Percentiles rank a stretch among this genome's conserved stretches.
Conservation (phyloP, 257 asterid species). For the Lantana camara region DNA sequence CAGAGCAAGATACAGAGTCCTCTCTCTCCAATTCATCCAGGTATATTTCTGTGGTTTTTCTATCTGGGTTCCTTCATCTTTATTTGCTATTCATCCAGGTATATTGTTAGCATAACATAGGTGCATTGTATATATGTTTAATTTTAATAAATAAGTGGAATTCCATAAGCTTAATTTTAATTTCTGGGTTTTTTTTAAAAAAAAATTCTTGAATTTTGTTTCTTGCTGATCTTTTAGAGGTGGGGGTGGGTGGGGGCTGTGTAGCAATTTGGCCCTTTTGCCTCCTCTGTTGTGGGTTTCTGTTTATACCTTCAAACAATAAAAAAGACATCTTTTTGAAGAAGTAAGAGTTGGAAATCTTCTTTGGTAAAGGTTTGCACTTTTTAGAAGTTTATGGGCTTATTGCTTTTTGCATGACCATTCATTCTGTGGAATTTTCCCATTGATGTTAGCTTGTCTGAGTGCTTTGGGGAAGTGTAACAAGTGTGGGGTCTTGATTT, state of each 20-base stretch:
- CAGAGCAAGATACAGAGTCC: background rate
- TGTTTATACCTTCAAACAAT: background rate
- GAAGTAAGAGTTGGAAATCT: background rate
- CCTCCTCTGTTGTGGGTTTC: background rate
- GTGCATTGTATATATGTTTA: background rate
- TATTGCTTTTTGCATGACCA: background rate
- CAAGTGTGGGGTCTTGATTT: background rate
- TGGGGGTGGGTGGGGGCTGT: too few relatives aligned
- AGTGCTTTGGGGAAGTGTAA: too few relatives aligned
- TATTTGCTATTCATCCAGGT: background rate
- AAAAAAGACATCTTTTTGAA: background rate
- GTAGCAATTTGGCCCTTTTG: too few relatives aligned
- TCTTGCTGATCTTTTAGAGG: background rate
- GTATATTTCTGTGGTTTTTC: slow-evolving; percentile 1
- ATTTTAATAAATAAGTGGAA: background rate
- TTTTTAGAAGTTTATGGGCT: background rate
- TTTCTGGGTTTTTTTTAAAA: slow-evolving; percentile 24
- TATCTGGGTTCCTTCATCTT: slow-evolving; percentile 28
- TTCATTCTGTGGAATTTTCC: background rate
- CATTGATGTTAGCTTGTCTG: too few relatives aligned
- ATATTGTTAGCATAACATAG: background rate
- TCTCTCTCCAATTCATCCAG: slow-evolving; percentile 5
- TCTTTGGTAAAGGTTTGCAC: too few relatives aligned
- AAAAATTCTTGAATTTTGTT: slow-evolving; percentile 24
- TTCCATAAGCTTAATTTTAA: background rate